Evolutionary conservation across 1,284 basidiomycete genomes (phyloP), one percentile per base, ranked within the genome.

Genomic region (Ceratobasidium papillatum): DNA sequence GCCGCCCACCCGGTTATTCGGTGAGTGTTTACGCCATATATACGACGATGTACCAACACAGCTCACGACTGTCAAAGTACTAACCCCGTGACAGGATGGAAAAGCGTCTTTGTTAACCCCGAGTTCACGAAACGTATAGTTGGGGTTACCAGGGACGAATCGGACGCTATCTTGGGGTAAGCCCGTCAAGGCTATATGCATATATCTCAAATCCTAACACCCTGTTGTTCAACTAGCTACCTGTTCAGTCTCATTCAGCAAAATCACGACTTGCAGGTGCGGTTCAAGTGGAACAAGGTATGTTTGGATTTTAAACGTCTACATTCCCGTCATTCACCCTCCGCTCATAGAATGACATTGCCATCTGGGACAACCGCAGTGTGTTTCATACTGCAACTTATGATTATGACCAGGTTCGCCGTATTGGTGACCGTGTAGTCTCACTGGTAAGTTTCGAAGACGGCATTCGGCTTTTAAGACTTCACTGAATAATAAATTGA

Each of bases 261-360:
- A 78, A 90, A 90, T 81, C 90, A 91, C 78, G 88, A 90, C 79
- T 80, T 91, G 43, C 90, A 92, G 80, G 87, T 88, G 22, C 80
- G 86, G 45, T 84, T 84, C 82, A 79, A 81, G 49, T 86, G 85
- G 84, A 79, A 82, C 71, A 78, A 80, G 63, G 68, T 62, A n/a
- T 43, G 56, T 56, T 12, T 14, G 19, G 5, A 12, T 22, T 5
- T n/a, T 12, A 62, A 45, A 11, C 38, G 8, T 34, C 32, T 12
- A 9, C 8, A 47, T 32, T 61, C 34, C 7, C 47, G 27, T 30
- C 3, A 27, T 34, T 17, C 19, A 27, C 17, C 22, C 43, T n/a
- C 25, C 19, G 12, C 12, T 19, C 43, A 19, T 38, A 58, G 65
- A 79, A 83, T 76, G 79, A 80, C 30, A 75, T 84, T 11, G 84